A percentile compares a stretch with the other conserved stretches of the same genome.
Evolutionary conservation across 1,284 basidiomycete genomes (phyloP).

Genomic region (Leccinum cinnamomeum): DNA sequence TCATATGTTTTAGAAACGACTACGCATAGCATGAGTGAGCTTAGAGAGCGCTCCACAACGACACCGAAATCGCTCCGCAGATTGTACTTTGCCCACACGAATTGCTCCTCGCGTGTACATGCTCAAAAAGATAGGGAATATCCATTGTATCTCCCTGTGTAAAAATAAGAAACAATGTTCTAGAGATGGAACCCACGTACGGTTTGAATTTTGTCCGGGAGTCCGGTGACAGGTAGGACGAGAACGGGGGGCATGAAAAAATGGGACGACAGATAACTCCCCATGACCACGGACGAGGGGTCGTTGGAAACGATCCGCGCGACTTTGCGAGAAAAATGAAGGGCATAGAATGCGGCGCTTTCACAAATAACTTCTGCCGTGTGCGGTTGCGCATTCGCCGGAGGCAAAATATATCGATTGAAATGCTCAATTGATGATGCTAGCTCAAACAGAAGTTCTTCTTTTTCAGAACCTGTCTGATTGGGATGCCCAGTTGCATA

Average conservation of each 20-base stretch:
- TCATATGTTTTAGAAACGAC: neutral
- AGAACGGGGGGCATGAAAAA: neutral
- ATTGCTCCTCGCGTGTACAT: too few species aligned
- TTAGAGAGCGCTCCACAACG: neutral
- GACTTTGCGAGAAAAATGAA: neutral
- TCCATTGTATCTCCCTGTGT: too few species aligned
- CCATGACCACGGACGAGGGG: neutral
- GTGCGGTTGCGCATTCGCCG: too few species aligned
- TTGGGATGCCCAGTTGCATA: neutral
- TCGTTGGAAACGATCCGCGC: neutral
- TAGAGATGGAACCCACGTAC: too few species aligned
- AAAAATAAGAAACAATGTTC: too few species aligned
- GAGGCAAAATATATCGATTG: too few species aligned
- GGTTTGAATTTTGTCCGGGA: neutral
- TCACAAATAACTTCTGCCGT: neutral
- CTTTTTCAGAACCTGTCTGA: neutral
- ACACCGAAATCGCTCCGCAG: neutral
- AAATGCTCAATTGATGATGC: neutral
- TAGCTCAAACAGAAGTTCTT: neutral
- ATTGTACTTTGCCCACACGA: neutral
- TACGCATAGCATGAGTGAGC: too few species aligned
- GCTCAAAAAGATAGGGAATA: too few species aligned
- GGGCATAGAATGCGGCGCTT: neutral
- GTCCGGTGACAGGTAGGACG: neutral
- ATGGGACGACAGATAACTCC: neutral